Base-by-base conservation (phyloP, 2,329 filamentous ascomycete species). In the Fusarium devonianum region DNA sequence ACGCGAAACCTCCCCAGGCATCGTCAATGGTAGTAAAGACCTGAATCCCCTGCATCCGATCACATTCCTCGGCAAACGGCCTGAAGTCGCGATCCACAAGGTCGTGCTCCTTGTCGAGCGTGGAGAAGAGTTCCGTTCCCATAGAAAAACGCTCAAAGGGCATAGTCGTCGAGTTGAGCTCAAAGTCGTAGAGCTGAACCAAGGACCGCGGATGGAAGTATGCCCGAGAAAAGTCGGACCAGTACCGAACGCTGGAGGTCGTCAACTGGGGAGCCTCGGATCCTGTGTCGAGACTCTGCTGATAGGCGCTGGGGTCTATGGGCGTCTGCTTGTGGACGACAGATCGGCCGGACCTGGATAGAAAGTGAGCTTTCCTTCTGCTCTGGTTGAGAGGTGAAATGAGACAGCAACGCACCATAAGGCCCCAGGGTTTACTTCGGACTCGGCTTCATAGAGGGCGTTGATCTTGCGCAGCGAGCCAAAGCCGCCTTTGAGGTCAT, bases 221-320 rank as follows among this genome's bases (percentile, higher is more conserved):
- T n/a, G 94, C 83, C 18, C 91, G 85, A 62, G 90, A 95, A 72
- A 92, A 97, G 71, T 99, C 94, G 22, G 92, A 96, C 93, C 94
- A 99, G 74, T 94, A 97, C 43, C 91, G 84, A n/a, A 97, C 89
- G 9, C 83, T 82, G 6, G 85, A 82, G 2, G 85, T 78, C 1
- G 81, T 87, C 14, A 96, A 79, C 41, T 78, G 74, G 0, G 88
- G 81, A 0, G 88, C 82, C 5, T 86, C 79, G 3, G 82, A 71
- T 16, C 91, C 92, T 21, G 84, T 73, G 61, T 97, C 89, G 3
- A 97, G 83, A 57, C 85, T 88, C 65, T 84, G 80, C 66, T 95
- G 91, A 70, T 96, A 97, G 35, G 84, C 77, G 66, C 84, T 91
- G 50, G 82, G 83, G 26, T 80, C 75, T 41, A 97, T 89, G 7